A percentile compares a stretch with the other conserved stretches of the same genome.
Conservation (phyloP, 768 basidiomycete genomes). For the Tricholoma bakamatsutake region DNA sequence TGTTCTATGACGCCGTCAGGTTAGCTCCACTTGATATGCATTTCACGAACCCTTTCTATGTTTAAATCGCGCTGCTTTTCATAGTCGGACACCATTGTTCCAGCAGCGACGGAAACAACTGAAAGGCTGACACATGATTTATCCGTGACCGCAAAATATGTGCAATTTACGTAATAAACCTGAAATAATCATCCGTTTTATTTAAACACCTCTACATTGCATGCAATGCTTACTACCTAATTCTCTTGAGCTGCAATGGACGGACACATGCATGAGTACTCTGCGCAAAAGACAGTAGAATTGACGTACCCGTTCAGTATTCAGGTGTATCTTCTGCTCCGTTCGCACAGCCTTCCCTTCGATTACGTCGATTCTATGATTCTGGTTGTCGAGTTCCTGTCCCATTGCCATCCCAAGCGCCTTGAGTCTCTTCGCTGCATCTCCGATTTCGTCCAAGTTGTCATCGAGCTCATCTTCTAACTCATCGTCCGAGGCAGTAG, state of each 20-base stretch:
- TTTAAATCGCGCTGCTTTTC: slow-evolving; percentile 29
- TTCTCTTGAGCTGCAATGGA: slow-evolving; percentile 48
- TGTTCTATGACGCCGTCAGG: slow-evolving; percentile 29
- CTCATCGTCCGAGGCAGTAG: slow-evolving; percentile 86
- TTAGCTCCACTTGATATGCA: neutral
- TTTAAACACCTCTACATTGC: neutral
- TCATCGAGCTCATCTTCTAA: slow-evolving; percentile 90
- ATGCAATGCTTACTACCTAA: slow-evolving; percentile 35
- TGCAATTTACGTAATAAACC: neutral
- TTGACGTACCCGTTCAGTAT: slow-evolving; percentile 72
- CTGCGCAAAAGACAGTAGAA: neutral
- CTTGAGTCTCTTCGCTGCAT: slow-evolving; percentile 72
- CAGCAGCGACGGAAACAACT: neutral
- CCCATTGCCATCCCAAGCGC: slow-evolving; percentile 78
- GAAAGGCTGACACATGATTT: slow-evolving; percentile 13
- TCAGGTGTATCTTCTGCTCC: slow-evolving; percentile 71
- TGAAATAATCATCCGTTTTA: neutral
- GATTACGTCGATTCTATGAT: slow-evolving; percentile 69
- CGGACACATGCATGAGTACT: slow-evolving; percentile 1
- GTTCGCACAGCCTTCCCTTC: slow-evolving; percentile 71
- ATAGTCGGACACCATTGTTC: slow-evolving; percentile 25
- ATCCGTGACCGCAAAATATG: slow-evolving; percentile 11
- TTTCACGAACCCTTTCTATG: slow-evolving; percentile 23
- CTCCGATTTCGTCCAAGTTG: slow-evolving; percentile 83
- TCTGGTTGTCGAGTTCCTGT: slow-evolving; percentile 86